These are phyloP conservation scores for Kwoniella mangroviensis DNA, from an alignment of 768 basidiomycete genomes.

Conservation along the genomic window DNA sequence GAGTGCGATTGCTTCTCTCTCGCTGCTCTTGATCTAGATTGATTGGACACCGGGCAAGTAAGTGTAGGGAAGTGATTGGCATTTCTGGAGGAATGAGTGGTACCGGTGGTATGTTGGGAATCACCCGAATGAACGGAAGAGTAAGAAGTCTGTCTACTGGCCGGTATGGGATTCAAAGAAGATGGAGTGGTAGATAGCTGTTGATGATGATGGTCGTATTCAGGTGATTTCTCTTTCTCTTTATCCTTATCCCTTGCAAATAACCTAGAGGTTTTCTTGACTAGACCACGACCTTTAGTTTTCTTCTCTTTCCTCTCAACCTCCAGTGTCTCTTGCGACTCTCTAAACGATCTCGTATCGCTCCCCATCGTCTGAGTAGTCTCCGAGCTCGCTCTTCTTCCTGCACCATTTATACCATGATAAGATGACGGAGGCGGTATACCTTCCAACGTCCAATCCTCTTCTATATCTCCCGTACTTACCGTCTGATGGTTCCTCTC, in stretches of 20 bases:
- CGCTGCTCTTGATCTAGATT: constrained; percentile 18
- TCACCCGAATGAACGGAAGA: constrained; percentile 42
- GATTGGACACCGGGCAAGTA: constrained; percentile 17
- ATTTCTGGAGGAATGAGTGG: constrained; percentile 14
- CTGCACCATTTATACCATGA: neutral
- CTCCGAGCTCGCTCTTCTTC: constrained; percentile 8
- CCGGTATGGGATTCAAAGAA: constrained; percentile 10
- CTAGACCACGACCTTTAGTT: constrained; percentile 39
- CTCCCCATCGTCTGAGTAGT: neutral
- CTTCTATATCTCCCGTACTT: constrained; percentile 28
- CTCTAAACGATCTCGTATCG: neutral
- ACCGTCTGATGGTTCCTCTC: constrained; percentile 9
- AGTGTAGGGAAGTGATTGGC: constrained; percentile 14
- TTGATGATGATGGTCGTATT: constrained; percentile 1
- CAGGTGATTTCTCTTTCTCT: constrained; percentile 23
- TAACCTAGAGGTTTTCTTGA: constrained; percentile 49
- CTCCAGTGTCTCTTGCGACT: neutral
- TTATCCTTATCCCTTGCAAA: constrained; percentile 36
- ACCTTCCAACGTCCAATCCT: constrained; percentile 47
- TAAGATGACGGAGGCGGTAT: constrained; percentile 8
- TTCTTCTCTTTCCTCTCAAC: constrained; percentile 34
- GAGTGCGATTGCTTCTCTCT: constrained; percentile 21
- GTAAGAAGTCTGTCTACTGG: constrained; percentile 42
- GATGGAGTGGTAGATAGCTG: constrained; percentile 10
- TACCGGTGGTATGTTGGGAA: constrained; percentile 18